phyloP scores from a whole-genome alignment of 2,329 filamentous ascomycete species.

The Nemania serpens region DNA sequence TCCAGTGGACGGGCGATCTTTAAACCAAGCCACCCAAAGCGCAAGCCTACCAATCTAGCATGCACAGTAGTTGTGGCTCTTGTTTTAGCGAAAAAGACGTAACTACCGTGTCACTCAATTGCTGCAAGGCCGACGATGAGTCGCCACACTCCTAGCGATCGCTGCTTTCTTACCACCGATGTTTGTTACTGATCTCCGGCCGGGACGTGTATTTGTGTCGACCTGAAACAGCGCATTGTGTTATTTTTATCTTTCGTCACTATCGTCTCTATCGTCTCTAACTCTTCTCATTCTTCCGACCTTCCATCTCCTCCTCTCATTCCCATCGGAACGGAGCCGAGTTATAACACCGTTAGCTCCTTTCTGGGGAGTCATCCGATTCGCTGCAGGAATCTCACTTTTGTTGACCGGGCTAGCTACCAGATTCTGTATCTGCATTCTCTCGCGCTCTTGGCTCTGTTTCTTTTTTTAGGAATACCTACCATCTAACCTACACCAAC shows the following conservation, averaged over 20 bases:
- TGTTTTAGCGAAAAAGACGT: constrained; percentile 17
- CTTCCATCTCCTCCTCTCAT: constrained; percentile 24
- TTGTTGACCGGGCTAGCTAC: background rate
- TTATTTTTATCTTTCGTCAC: constrained; percentile 35
- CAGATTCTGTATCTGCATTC: background rate
- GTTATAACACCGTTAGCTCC: constrained; percentile 19
- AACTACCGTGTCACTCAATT: constrained; percentile 21
- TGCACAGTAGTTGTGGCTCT: background rate
- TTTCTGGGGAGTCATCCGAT: constrained; percentile 25
- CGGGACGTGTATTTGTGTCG: constrained; percentile 29
- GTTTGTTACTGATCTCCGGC: constrained; percentile 32
- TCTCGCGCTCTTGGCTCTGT: background rate
- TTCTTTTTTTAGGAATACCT: constrained; percentile 19
- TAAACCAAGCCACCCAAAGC: background rate
- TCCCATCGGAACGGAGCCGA: constrained; percentile 38
- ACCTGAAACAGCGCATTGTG: constrained; percentile 35
- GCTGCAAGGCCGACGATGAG: constrained; percentile 24
- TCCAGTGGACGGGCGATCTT: background rate
- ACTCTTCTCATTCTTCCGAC: background rate
- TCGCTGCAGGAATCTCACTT: constrained; percentile 17
- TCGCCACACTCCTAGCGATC: constrained; percentile 29
- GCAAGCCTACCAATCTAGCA: background rate
- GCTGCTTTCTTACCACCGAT: constrained; percentile 28
- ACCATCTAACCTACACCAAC: too few relatives aligned
- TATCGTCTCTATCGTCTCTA: background rate